Evolutionary conservation across 2,329 filamentous ascomycete species (phyloP).

Genomic region (Dactylellina leptospora): DNA sequence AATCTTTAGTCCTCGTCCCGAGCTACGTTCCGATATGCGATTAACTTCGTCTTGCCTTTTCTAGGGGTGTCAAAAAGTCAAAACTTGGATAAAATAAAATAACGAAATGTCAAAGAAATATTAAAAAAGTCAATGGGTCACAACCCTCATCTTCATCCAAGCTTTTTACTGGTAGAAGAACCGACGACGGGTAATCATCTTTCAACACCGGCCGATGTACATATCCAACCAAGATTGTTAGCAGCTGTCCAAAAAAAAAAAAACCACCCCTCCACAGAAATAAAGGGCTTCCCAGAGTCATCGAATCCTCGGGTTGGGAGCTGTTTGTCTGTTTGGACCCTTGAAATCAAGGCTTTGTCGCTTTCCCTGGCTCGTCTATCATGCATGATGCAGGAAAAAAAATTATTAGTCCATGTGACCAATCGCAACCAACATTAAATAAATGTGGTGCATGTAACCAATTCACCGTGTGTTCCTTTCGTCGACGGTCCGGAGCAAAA

Average conservation of each 20-base stretch:
- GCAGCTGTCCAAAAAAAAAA: background rate
- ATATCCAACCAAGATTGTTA: conserved; percentile 24
- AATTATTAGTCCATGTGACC: conserved; percentile 50
- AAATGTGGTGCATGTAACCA: conserved; percentile 29
- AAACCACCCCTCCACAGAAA: too few species aligned
- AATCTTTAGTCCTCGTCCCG: conserved; percentile 18
- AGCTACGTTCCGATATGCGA: conserved; percentile 51
- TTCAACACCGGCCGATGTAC: conserved; percentile 28
- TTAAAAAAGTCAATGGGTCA: conserved; percentile 3
- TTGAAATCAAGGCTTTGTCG: conserved; percentile 34
- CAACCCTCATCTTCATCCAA: background rate
- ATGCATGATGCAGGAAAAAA: conserved; percentile 50
- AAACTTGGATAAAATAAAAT: background rate
- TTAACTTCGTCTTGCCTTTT: too few species aligned
- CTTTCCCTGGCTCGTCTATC: conserved; percentile 44
- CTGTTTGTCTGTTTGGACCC: conserved; percentile 18
- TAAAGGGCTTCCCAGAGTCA: too few species aligned
- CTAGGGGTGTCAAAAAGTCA: too few species aligned
- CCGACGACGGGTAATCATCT: conserved; percentile 8
- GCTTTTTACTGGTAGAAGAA: conserved; percentile 21
- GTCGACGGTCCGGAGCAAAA: conserved; percentile 10
- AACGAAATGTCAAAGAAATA: background rate
- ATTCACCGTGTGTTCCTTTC: conserved; percentile 13
- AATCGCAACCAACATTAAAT: conserved; percentile 47
- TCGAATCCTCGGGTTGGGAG: too few species aligned